Conservation (phyloP, 2,329 filamentous ascomycete species). For the Hymenoscyphus fructigenus region DNA sequence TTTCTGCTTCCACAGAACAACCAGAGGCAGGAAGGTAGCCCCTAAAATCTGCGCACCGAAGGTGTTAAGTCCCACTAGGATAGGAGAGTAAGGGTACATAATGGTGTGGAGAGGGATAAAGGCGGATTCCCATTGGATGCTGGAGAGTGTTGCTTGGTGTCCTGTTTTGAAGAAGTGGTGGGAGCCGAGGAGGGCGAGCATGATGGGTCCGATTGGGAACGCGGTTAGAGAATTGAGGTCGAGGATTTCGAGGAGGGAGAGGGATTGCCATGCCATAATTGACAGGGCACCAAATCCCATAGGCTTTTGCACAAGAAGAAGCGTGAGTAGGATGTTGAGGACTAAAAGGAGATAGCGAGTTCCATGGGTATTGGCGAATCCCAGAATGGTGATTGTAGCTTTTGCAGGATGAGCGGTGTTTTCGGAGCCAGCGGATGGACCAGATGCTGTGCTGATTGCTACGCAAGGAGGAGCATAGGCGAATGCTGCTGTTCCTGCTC, state of each 20-base stretch:
- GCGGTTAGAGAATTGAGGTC: slow-evolving; percentile 61
- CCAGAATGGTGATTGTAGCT: slow-evolving; percentile 73
- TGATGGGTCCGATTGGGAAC: slow-evolving; percentile 76
- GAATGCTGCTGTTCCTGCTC: slow-evolving; percentile 82
- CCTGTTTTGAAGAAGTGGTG: slow-evolving; percentile 98
- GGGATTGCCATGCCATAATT: slow-evolving; percentile 82
- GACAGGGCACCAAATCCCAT: slow-evolving; percentile 87
- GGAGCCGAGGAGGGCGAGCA: slow-evolving; percentile 84
- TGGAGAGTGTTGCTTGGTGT: slow-evolving; percentile 83
- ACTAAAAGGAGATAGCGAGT: slow-evolving; percentile 84
- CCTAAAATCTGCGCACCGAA: slow-evolving; percentile 88
- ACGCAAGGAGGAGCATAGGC: slow-evolving; percentile 84
- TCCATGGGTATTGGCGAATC: slow-evolving; percentile 91
- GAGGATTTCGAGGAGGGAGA: slow-evolving; percentile 69
- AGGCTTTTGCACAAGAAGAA: slow-evolving; percentile 84
- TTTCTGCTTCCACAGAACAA: slow-evolving; percentile 85
- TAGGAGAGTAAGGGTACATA: slow-evolving; percentile 83
- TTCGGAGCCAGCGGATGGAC: slow-evolving; percentile 20
- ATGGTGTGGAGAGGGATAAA: slow-evolving; percentile 86
- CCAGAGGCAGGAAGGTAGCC: slow-evolving; percentile 73
- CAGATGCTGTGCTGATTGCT: slow-evolving; percentile 57
- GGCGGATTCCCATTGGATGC: slow-evolving; percentile 93
- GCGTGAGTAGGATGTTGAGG: slow-evolving; percentile 72
- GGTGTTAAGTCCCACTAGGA: slow-evolving; percentile 80
- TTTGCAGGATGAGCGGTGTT: slow-evolving; percentile 34